phyloP scores from a whole-genome alignment of 129 eudicot species.

The Deinandra increscens region DNA sequence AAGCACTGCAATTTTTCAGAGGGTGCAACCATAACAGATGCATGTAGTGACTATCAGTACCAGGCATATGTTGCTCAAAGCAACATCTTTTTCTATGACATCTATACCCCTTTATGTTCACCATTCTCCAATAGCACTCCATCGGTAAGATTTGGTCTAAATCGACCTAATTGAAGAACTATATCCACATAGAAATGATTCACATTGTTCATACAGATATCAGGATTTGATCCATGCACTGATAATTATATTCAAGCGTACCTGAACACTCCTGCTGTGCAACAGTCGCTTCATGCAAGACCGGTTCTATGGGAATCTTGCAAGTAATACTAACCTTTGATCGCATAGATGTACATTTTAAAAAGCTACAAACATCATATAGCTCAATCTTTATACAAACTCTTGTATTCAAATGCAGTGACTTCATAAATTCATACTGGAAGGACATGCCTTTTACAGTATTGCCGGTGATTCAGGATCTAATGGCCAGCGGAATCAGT shows the following conservation, averaged over 20 bases:
- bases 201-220: conserved; percentile 33
- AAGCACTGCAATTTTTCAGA: conserved; percentile 52
- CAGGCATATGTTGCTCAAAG: conserved; percentile 31
- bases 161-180: not conserved
- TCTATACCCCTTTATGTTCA: conserved; percentile 54
- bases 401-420: conserved; percentile 18
- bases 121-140: conserved; percentile 35
- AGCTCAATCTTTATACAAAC: not conserved
- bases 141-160: conserved; percentile 26
- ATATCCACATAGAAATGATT: not conserved
- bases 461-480: conserved; percentile 46
- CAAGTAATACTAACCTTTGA: conserved; percentile 41
- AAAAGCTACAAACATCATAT: not conserved
- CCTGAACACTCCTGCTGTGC: conserved; percentile 57
- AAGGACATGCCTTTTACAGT: conserved; percentile 46
- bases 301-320: conserved; percentile 49
- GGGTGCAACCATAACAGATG: conserved; percentile 23
- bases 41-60: conserved; percentile 10
- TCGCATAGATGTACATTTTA: not conserved
- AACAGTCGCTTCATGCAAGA: conserved; percentile 57
- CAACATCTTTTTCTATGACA: conserved; percentile 41
- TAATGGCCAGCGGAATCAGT: conserved; percentile 54
- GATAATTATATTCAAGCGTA: conserved; percentile 35
- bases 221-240: conserved; percentile 65
- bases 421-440: conserved; percentile 7